phyloP scores from a whole-genome alignment of 768 basidiomycete species.

The Lactarius akahatsu region DNA sequence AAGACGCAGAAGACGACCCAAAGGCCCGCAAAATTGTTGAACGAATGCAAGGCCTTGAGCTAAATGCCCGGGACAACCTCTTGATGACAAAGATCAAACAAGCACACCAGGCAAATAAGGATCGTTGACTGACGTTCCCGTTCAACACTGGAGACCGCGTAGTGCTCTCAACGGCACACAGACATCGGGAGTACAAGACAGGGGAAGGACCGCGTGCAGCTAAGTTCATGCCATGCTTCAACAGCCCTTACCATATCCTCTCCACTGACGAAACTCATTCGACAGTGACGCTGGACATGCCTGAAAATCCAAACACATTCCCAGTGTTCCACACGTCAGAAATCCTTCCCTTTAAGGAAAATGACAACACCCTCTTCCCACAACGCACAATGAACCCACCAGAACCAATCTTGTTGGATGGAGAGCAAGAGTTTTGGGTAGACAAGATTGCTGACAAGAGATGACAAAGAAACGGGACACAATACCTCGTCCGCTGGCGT shows the following conservation, averaged over 20 bases:
- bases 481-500: too few species aligned
- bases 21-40: too few species aligned
- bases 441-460: too few species aligned
- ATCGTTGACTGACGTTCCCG: background rate
- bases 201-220: accelerated
- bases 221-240: background rate
- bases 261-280: background rate
- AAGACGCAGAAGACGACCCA: too few species aligned
- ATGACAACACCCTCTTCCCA: background rate
- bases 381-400: too few species aligned
- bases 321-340: background rate
- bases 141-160: accelerated
- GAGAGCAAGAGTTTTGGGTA: too few species aligned
- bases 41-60: too few species aligned
- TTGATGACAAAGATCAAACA: too few species aligned
- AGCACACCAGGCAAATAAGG: too few species aligned
- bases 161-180: background rate
- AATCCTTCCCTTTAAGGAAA: background rate
- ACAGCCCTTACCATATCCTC: background rate
- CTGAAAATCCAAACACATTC: background rate
- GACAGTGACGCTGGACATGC: background rate
- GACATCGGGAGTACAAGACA: background rate
- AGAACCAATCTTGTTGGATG: accelerated
- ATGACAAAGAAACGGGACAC: too few species aligned
- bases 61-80: too few species aligned